Base-by-base conservation (phyloP, 352 stramenopile genomes). In the Phytophthora litchii region DNA sequence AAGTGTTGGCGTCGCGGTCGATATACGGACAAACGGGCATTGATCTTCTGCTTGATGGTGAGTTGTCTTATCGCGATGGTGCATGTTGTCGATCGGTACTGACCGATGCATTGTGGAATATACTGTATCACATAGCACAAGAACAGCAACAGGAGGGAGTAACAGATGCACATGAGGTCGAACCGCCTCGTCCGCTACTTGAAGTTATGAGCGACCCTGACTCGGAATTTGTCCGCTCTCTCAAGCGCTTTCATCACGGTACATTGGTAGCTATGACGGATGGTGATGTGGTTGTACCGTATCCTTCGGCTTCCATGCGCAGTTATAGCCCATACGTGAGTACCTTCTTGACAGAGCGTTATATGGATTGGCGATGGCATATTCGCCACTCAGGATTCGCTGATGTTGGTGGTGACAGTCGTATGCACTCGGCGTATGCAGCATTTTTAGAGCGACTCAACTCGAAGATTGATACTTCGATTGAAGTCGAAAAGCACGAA, bases 241-340 rank as follows among this genome's bases (percentile, higher is more conserved):
- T 92, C 10, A 76, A 73, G 16, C 65, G 61, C 20, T 92, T 92
- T 34, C 65, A 59, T 12, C 52, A 80, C 48, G 82, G 83, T 37
- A 92, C 83, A 12, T 60, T 92, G 23, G 65, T 93, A 16, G 84
- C 84, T 13, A 87, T 93, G 74, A 85, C 83, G 10, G 81, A 93
- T 19, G 84, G 84, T 21, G 84, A 93, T 34, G 57, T 91, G 14
- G 64, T 91, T 27, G 84, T 93, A 25, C 84, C 81, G 20, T 91
- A 85, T 27, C 64, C 81, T 4, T 91, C 84, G 4, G 81, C 80
- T 7, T 87, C 84, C 29, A 86, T 93, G 51, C 78, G 77, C 25
- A 93, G 76, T 46, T 76, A 78, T 57, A 91, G 80, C 52, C 83
- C 76, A 6, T 93, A 89, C 50, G 66, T 57, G 20, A 90, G 72